Evolutionary conservation across 108 stramenopile species (phyloP), one percentile per base, ranked within the genome.

Genomic region (Cyclotella baltica): DNA sequence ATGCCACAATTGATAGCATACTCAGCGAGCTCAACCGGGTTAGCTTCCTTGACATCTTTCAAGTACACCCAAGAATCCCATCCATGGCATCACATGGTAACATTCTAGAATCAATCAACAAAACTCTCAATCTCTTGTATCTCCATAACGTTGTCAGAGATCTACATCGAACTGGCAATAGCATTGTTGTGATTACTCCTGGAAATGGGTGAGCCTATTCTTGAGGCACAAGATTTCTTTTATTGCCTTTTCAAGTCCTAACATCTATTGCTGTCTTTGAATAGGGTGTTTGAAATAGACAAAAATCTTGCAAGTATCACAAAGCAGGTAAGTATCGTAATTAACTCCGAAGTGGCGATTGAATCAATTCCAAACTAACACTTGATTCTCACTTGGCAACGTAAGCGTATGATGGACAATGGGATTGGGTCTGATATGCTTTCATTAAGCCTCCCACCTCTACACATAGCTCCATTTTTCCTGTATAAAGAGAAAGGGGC

Each of bases 341-440:
- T 35, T 28, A 22, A 19, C 16, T 6, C 62, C 30, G 33, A 37
- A 27, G 2, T 16, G 2, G n/a, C 25, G 2, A 1, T 23, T 6
- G 20, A 43, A 43, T 43, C 40, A 6, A 43, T 55, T 22, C 23
- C 4, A 27, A 10, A 25, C 55, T 25, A 55, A 55, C 1, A 25
- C 2, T 25, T 55, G 18, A 1, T 55, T 55, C 2, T 25, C 2
- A 62, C 4, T 34, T 62, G 34, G 31, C 6, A n/a, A 15, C 59
- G 25, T 1, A 35, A 66, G 78, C 84, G 99, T 36, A 99, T 99
- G 98, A 97, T 99, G 98, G 99, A 99, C 85, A 94, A 97, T 79
- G 99, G 97, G 11, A 97, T 99, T 69, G 99, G 99, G 8, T 96
- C 96, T 56, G 99, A 99, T 84, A 96, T 98, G 93, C 85, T 99